Evolutionary conservation across 768 basidiomycete genomes (phyloP).

Genomic region (Rhizopogon salebrosus): DNA sequence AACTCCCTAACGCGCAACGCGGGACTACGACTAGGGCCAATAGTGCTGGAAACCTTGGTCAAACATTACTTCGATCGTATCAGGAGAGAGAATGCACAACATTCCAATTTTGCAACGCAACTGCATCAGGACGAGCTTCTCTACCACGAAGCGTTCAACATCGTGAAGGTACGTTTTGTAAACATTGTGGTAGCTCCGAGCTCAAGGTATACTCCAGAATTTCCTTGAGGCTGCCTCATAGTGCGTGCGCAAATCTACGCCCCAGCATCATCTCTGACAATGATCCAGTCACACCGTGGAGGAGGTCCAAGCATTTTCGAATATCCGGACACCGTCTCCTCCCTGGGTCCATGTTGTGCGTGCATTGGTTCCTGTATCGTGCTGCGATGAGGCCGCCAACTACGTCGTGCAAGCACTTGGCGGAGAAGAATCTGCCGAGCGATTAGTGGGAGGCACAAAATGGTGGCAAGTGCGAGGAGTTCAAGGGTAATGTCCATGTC

Average conservation of each 20-base stretch:
- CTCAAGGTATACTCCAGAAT: conserved; percentile 34
- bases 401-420: conserved; percentile 76
- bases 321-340: conserved; percentile 78
- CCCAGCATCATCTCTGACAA: not conserved
- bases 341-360: conserved; percentile 77
- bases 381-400: conserved; percentile 69
- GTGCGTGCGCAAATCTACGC: conserved; percentile 35
- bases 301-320: conserved; percentile 74
- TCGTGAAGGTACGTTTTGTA: conserved; percentile 54
- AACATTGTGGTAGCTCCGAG: not conserved
- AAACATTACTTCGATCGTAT: conserved; percentile 79
- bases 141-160: conserved; percentile 75
- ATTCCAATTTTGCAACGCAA: conserved; percentile 37
- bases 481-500: conserved; percentile 53
- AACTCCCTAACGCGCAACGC: conserved; percentile 61
- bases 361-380: conserved; percentile 65
- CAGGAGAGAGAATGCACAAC: conserved; percentile 35
- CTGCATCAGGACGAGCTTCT: conserved; percentile 71
- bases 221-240: conserved; percentile 70
- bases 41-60: conserved; percentile 72
- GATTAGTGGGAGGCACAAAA: conserved; percentile 81
- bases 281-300: conserved; percentile 71
- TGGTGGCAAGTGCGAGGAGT: conserved; percentile 97
- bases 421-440: conserved; percentile 68
- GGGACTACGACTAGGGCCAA: conserved; percentile 62